Percentiles rank a stretch among this genome's conserved stretches.
These are phyloP conservation scores for Trichoderma atrobrunneum DNA, from an alignment of 2,329 filamentous ascomycete genomes.

Conservation along the genomic window DNA sequence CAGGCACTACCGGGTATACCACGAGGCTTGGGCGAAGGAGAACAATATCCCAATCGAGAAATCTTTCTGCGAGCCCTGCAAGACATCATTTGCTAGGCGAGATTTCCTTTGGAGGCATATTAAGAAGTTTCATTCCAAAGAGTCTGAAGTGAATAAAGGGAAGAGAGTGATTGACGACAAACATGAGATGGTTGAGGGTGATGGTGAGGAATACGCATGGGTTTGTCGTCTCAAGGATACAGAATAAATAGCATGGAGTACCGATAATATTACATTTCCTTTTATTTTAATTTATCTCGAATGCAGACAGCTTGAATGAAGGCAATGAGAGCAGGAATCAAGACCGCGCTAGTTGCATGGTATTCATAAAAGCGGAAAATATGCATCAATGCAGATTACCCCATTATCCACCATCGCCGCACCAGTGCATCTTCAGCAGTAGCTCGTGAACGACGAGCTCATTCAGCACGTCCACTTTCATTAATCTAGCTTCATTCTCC, in stretches of 20 bases:
- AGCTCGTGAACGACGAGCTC: not conserved
- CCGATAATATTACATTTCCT: not conserved
- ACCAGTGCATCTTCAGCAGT: not conserved
- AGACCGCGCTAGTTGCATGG: not conserved
- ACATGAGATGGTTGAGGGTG: accelerated
- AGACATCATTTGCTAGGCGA: not conserved
- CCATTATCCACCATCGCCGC: not conserved
- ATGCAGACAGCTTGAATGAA: not conserved
- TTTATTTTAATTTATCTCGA: not conserved
- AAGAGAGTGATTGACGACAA: not conserved
- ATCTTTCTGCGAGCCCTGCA: not conserved
- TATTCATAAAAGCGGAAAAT: not conserved
- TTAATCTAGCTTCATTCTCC: not conserved
- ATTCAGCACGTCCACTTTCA: not conserved
- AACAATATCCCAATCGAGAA: not conserved
- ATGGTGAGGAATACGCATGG: not conserved
- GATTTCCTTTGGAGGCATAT: not conserved
- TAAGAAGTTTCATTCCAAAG: accelerated
- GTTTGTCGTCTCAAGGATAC: not conserved
- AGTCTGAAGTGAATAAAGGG: not conserved
- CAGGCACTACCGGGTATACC: not conserved
- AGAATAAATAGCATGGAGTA: not conserved
- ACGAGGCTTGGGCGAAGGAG: not conserved
- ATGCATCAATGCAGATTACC: not conserved
- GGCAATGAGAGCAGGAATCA: too few relatives aligned